Percentiles rank a stretch among this genome's conserved stretches.
Evolutionary conservation across 1,284 basidiomycete genomes (phyloP).

Genomic region (Neolentinus lepideus): DNA sequence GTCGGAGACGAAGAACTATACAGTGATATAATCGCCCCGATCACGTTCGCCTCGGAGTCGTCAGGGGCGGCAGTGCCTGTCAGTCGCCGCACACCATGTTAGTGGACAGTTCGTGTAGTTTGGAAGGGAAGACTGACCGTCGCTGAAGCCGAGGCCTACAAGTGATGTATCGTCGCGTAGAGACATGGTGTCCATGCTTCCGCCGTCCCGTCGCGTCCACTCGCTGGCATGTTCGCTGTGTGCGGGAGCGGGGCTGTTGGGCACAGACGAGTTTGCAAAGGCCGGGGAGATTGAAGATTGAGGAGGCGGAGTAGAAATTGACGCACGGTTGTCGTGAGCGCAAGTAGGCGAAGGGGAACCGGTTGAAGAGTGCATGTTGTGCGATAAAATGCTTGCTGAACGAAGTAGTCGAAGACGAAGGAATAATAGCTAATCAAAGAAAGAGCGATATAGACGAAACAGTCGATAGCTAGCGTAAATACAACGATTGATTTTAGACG

Average conservation of each 20-base stretch:
- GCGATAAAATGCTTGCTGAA: neutral
- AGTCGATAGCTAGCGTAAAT: neutral
- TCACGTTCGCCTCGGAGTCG: too few relatives aligned
- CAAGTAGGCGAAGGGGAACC: neutral
- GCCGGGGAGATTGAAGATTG: neutral
- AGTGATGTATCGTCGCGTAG: neutral
- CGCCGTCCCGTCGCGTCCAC: neutral
- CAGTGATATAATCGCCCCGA: too few relatives aligned
- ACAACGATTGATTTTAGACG: neutral
- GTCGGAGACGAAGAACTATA: neutral
- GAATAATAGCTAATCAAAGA: neutral
- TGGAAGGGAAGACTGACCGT: neutral
- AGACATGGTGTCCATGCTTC: neutral
- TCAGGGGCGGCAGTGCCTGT: too few relatives aligned
- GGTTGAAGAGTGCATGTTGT: neutral
- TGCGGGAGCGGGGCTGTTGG: neutral
- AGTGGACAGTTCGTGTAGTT: neutral
- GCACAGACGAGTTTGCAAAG: neutral
- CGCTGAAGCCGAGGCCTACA: neutral
- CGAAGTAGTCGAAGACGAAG: neutral
- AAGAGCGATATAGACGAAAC: neutral
- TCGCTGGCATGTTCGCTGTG: neutral
- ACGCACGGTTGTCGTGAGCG: neutral
- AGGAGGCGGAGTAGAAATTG: neutral
- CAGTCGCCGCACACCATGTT: neutral